Base-by-base conservation (phyloP, 106 monocot species). In the Posidonia australis region DNA sequence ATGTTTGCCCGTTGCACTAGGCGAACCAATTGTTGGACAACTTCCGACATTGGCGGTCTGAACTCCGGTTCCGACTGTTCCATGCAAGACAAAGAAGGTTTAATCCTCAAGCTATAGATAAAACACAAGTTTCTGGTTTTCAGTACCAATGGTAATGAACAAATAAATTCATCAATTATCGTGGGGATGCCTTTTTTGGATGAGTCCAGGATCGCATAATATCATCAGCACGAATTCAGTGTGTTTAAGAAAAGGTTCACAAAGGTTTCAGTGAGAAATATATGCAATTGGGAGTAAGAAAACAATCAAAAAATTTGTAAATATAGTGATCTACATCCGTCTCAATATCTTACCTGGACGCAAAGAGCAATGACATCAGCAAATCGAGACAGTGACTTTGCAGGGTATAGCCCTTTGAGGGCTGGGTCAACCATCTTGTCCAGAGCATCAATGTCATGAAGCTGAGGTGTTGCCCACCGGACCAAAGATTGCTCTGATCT, bases 11-110 rank as follows among this genome's bases (percentile, higher is more conserved):
- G 72, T 67, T 96, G 90, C 23, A 90, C 80, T 24, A 96, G 80
- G 1, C 89, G 83, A 53, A 84, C 94, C 51, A 96, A 65, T 29
- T 82, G 82, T 66, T 90, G 90, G 1, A 96, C 90, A 42, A 96
- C 94, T 58, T 94, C 94, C 22, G 94, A 94, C 89, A 94, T 94
- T 36, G 86, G 89, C 41, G 89, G 94, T 67, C 94, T 81, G 65
- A 96, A 87, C 62, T 96, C 94, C 60, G 94, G 94, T 66, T 96
- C 90, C 32, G 87, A 18, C 94, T 96, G 82, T 56, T 64, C 65
- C 62, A 58, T 10, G 25, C n/a, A 4, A 64, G 43, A 20, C n/a
- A 43, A 18, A 44, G 7, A 36, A 36, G 36, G 7, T 36, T 36
- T 7, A 36, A 36, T 36, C 36, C 7, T 36, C 36, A 36, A 36